These are phyloP conservation scores for Pseudoperonospora humuli DNA, from an alignment of 352 stramenopile genomes.

Conservation along the genomic window DNA sequence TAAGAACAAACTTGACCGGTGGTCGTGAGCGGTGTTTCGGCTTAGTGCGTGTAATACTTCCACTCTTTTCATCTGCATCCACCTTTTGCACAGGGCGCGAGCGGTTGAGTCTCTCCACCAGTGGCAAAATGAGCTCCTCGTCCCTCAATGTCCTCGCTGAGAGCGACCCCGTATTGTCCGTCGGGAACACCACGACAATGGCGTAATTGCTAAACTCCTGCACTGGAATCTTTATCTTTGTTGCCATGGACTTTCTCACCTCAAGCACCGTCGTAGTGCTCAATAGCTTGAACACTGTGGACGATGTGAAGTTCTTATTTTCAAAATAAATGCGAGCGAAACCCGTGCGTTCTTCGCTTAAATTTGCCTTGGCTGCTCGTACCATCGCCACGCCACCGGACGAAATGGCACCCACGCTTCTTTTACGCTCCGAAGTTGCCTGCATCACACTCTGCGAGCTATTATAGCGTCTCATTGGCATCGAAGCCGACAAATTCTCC, in stretches of 20 bases:
- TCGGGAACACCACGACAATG: conserved; percentile 76
- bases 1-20: conserved; percentile 78
- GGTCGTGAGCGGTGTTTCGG: conserved; percentile 51
- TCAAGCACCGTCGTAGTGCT: conserved; percentile 62
- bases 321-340: conserved; percentile 84
- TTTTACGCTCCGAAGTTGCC: conserved; percentile 15
- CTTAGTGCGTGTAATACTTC: conserved; percentile 34
- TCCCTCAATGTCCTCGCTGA: conserved; percentile 68
- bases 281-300: conserved; percentile 70
- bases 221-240: conserved; percentile 68
- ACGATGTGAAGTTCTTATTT: conserved; percentile 75
- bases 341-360: conserved; percentile 42
- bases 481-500: conserved; percentile 14
- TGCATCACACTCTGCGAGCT: conserved; percentile 24
- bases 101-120: conserved; percentile 63
- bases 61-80: conserved; percentile 44
- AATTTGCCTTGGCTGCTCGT: conserved; percentile 16
- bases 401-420: conserved; percentile 9
- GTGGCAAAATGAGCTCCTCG: conserved; percentile 66
- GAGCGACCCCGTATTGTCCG: conserved; percentile 42
- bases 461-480: conserved; percentile 27
- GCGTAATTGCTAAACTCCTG: conserved; percentile 66
- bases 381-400: conserved; percentile 12
- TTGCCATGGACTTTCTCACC: conserved; percentile 70
- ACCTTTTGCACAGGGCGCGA: conserved; percentile 26